Evolutionary conservation across 306 rosid genomes (phyloP), one percentile per base, ranked within the genome.

Genomic region (Dicorynia guianensis): DNA sequence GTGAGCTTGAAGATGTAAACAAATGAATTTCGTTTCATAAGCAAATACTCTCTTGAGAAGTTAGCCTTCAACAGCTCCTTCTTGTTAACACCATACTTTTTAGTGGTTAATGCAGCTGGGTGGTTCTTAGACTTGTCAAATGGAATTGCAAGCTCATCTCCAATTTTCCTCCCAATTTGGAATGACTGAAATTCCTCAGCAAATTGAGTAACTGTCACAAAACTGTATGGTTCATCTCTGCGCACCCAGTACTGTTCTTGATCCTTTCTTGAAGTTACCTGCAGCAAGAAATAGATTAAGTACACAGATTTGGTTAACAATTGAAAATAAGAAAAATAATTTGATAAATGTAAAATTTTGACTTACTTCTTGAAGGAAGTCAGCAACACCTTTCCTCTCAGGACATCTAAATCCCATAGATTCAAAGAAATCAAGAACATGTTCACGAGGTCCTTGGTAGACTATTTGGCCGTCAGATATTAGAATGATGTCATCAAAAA

Each of bases 191-290:
- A 81, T 5, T 82, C 87, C 85, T 83, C 82, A 1, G 84, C 60
- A 71, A 83, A 86, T 40, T 78, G 79, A 54, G 63, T 75, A 30
- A 69, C 82, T 36, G 87, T 80, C 3, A 83, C 83, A 71, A 78
- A 86, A 9, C 67, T 69, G 66, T 83, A 83, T 6, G 80, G 90
- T 44, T 55, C 43, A 13, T 83, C 86, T 75, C 70, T 62, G 40
- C 71, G 72, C 4, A 62, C 54, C 90, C 88, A 86, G 34, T 86
- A 83, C 63, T 86, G 88, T 36, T 71, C 75, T 48, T 86, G 90
- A 58, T 86, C 90, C 76, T 86, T 86, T 64, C 60, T 86, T 8
- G 87, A 86, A 20, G 88, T 86, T 18, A 82, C 82, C 85, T 82
- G n/a, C 50, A 58, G 7, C 18, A 64, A 20, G 55, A 50, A 44